Evolutionary conservation across 371 early-diverging fungal species (phyloP).

Genomic region (Enterocytospora artemiae): DNA sequence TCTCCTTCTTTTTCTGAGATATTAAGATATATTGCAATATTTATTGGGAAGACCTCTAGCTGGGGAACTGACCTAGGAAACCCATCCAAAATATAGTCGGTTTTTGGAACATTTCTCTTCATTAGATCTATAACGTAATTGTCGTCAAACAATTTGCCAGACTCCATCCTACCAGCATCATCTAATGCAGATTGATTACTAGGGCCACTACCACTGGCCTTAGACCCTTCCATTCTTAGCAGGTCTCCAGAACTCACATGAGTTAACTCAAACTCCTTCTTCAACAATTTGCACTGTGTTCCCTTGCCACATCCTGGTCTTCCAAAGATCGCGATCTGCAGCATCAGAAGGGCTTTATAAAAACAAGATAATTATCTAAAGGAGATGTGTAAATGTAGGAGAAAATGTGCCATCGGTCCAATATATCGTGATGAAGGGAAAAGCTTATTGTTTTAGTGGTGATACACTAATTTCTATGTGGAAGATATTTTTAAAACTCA

Average conservation of each 20-base stretch:
- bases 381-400: too few species aligned
- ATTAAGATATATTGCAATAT: conserved; percentile 49
- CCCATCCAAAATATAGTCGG: conserved; percentile 97
- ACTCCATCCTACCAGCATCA: not conserved
- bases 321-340: conserved; percentile 61
- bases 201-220: not conserved
- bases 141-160: conserved; percentile 90
- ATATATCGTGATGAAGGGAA: too few species aligned
- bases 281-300: conserved; percentile 69
- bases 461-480: too few species aligned
- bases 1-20: conserved; percentile 57
- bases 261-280: conserved; percentile 74
- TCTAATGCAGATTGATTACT: too few species aligned
- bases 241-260: conserved; percentile 97
- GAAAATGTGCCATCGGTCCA: too few species aligned
- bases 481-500: too few species aligned
- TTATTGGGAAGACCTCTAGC: conserved; percentile 77
- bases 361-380: too few species aligned
- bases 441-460: too few species aligned
- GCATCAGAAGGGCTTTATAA: too few species aligned
- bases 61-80: conserved; percentile 96
- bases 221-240: conserved; percentile 80
- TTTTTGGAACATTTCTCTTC: conserved; percentile 77
- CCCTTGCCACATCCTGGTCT: conserved; percentile 85
- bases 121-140: conserved; percentile 91